Base-by-base conservation (phyloP, 2,329 filamentous ascomycete species). In the Penicillium expansum region DNA sequence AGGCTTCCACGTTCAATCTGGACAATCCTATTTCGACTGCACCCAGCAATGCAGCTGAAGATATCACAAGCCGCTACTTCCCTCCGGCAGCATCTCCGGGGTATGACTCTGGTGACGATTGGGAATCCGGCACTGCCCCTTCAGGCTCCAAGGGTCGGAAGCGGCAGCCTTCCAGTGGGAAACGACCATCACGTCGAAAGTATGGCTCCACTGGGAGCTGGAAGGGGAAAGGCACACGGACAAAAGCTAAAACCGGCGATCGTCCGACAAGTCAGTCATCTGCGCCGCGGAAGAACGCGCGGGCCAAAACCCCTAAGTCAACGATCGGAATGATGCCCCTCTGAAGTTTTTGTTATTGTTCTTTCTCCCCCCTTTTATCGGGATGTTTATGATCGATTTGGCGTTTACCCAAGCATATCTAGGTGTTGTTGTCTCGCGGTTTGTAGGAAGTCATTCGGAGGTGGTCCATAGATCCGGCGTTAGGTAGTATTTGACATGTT, bases 301-400 rank as follows among this genome's bases (percentile, higher is more conserved):
- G 64, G 51, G 38, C 63, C 18, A 71, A 69, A 54, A 44, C 60
- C 18, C 43, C 65, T 5, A 69, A 67, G 54, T 60, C 72, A 18
- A 61, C 66, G 29, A 75, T 75, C 62, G 71, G 67, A 57, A 73
- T 75, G 70, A 76, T 76, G 73, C 73, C 73, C 39, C 60, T 72
- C 33, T 76, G 60, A 72, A 20, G 35, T 37, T 30, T 8, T 50
- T 56, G 11, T 50, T 42, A 51, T 54, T 37, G 41, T 38, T 50
- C 27, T 57, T 47, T 57, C 18, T 13, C 18, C 18, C 5, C 5
- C 20, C 8, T 22, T 42, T 41, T 41, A 45, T 24, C 27, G 24
- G 43, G 38, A 38, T 55, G 20, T 57, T 58, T 49, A 59, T 57
- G 55, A 58, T 53, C 48, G 22, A 33, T 53, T 59, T 4, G 48